Evolutionary conservation across 106 monocot genomes (phyloP), one percentile per base, ranked within the genome.

Genomic region (Vanilla planifolia): DNA sequence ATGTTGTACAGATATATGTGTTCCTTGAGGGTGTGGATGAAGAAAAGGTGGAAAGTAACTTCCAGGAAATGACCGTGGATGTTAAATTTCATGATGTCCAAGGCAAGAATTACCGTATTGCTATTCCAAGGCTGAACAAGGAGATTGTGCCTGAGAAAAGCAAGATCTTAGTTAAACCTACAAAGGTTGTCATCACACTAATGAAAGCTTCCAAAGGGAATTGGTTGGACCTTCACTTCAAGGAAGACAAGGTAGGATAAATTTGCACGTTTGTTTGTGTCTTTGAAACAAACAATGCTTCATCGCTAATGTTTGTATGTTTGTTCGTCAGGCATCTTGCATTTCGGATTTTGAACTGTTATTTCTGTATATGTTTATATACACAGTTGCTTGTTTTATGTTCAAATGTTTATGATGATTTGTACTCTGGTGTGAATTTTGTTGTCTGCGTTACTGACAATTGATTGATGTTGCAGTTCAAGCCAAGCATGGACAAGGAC

Each of bases 121-220:
- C 69, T 57, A 82, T 87, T 58, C 68, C 81, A 36, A 87, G 79
- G 55, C 48, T 87, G 58, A 87, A 87, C 75, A 87, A 87, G 52
- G 86, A 87, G 55, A 87, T 87, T 48, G 50, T 70, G 9, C 86
- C 86, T 28, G 81, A 72, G 58, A 81, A 73, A 43, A 81, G 66
- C 33, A 87, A 81, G 72, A 52, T 81, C 57, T 26, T 87, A 13
- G 78, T 87, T 7, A 87, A 82, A 51, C 78, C 86, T 2, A 62
- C 71, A n/a, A 77, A 62, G 70, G 73, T 87, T 8, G 66, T 87
- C 21, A 40, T 87, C n/a, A 81, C 81, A 43, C 72, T 87, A 10
- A 45, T 36, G 48, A 86, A 86, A 65, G 80, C 77, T 43, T 81
- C 86, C 9, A 81, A 86, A 60, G 86, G 86, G 3, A 81, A 81